Percentiles rank a stretch among this genome's conserved stretches.
These are phyloP conservation scores for Russula emetica DNA, from an alignment of 768 basidiomycete genomes.

Conservation along the genomic window DNA sequence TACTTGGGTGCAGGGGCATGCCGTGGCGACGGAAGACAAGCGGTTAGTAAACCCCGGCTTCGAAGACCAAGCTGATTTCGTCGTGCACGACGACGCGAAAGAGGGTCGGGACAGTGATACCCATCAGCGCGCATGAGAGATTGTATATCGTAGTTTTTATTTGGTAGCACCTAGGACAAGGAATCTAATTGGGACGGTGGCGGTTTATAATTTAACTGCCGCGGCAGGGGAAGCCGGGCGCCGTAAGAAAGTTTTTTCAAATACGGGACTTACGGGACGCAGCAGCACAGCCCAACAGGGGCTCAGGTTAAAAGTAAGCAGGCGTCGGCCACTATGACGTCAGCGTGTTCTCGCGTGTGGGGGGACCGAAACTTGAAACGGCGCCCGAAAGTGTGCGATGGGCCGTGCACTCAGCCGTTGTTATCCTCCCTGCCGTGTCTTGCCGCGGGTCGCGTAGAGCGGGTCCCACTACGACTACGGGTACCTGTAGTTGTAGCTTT, in stretches of 20 bases:
- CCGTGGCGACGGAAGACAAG: conserved; percentile 62
- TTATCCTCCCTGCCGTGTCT: conserved; percentile 1
- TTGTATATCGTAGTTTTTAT: background rate
- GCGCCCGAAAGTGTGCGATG: conserved; percentile 15
- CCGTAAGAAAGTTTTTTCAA: background rate
- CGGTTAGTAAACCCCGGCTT: conserved; percentile 71
- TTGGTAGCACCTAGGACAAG: background rate
- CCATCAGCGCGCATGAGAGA: background rate
- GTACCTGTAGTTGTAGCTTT: no score
- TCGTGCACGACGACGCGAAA: conserved; percentile 19
- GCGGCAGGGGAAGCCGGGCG: conserved; percentile 9
- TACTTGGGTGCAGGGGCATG: conserved; percentile 71
- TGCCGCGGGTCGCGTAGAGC: conserved; percentile 8
- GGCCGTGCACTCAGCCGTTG: background rate
- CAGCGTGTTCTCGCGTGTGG: conserved; percentile 16
- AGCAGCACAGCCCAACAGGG: conserved; percentile 6
- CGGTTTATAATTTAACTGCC: conserved; percentile 8
- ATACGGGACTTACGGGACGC: background rate
- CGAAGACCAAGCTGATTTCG: conserved; percentile 27
- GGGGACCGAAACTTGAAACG: conserved; percentile 21
- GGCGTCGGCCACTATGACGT: conserved; percentile 12
- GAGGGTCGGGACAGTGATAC: conserved; percentile 13
- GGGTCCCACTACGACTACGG: no score
- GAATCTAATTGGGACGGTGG: conserved; percentile 4
- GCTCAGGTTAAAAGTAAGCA: background rate